Conservation (phyloP, 768 basidiomycete genomes). For the Leccinum sublutescens region DNA sequence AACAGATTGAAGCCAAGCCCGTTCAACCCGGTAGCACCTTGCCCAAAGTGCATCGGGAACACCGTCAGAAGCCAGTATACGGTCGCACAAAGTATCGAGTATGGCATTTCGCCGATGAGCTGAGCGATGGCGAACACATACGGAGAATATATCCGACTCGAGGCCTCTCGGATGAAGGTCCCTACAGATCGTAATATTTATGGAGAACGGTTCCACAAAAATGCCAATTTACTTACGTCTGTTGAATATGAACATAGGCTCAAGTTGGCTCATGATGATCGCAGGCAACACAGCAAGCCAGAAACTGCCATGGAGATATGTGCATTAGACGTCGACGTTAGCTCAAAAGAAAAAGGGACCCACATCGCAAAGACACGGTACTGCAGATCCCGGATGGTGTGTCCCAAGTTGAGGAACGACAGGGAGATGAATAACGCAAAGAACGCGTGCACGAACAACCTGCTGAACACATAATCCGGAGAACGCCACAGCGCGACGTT, state of each 20-base stretch:
- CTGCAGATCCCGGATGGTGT: conserved; percentile 63
- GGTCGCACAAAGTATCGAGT: conserved; percentile 64
- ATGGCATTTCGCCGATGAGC: conserved; percentile 78
- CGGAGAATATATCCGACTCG: conserved; percentile 82
- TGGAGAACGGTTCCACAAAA: background rate
- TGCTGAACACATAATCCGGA: conserved; percentile 82
- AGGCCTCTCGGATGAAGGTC: conserved; percentile 57
- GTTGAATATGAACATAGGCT: conserved; percentile 80
- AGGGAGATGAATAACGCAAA: conserved; percentile 72
- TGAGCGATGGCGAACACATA: conserved; percentile 84
- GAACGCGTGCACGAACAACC: conserved; percentile 72
- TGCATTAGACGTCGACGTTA: background rate
- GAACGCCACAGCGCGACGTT: conserved; percentile 76
- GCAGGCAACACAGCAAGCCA: conserved; percentile 69
- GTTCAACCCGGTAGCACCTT: conserved; percentile 56
- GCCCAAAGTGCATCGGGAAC: conserved; percentile 65
- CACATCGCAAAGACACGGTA: conserved; percentile 81
- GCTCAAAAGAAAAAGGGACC: conserved; percentile 20
- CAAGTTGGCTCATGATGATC: conserved; percentile 66
- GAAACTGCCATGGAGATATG: conserved; percentile 40
- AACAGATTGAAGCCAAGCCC: conserved; percentile 74
- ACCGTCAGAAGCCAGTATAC: conserved; percentile 79
- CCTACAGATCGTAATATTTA: conserved; percentile 20
- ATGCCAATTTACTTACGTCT: conserved; percentile 42
- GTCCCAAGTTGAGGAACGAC: conserved; percentile 75